Base-by-base conservation (phyloP, 148 eudicot genomes). In the Pouteria glomerata region DNA sequence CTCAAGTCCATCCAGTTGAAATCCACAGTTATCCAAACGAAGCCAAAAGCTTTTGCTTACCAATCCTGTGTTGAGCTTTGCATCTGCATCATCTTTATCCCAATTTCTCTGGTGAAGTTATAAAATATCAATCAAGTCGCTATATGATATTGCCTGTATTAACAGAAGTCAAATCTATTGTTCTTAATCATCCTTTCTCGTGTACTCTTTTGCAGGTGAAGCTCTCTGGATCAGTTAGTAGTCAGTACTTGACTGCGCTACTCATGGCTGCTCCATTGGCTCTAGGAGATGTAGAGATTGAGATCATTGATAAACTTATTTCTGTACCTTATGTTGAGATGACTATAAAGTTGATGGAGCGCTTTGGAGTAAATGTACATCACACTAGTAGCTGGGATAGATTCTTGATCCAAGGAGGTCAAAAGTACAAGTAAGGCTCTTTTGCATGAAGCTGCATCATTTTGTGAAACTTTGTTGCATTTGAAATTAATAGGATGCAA, bases 301-400 rank as follows among this genome's bases (percentile, higher is more conserved):
- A 91, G 84, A 95, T 95, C 41, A 72, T 91, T 34, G 99, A 95
- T 74, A 95, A 91, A 78, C 78, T 95, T 76, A 95, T 95, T 68
- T 95, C 99, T 39, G 84, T 95, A 64, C 96, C 99, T 23, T 95
- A 95, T 83, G 99, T 95, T 69, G 97, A 95, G 86, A 95, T 95
- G 97, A 95, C 97, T n/a, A 66, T 95, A 23, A 95, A 89, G 79
- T 84, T 91, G 76, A 95, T 91, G 99, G 91, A 95, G 64, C 90
- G 97, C 10, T 95, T 91, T 74, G 99, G 99, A 31, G 96, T 95
- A 52, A 71, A 73, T 73, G 88, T 89, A 45, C 96, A 91, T 73
- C 96, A 89, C 77, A 88, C 73, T 73, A 83, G 41, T 73, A 85
- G 71, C 67, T 90, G 97, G 96, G 96, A 92, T 79, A 73, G 83